These are phyloP conservation scores for Lichtheimia ornata DNA, from an alignment of 371 early-diverging fungal species.

Conservation along the genomic window DNA sequence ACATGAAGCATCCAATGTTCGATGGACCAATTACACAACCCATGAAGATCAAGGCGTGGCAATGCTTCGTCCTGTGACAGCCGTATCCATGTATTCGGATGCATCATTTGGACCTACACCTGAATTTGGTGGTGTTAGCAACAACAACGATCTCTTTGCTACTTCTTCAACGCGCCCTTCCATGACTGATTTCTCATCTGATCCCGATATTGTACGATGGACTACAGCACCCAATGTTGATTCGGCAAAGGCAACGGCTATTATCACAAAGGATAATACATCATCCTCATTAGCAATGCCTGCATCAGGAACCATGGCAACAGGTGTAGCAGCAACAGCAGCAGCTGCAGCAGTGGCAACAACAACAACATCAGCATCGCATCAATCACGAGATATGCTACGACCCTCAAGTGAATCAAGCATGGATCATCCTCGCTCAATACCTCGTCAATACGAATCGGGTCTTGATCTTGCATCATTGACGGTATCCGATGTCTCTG, in stretches of 20 bases:
- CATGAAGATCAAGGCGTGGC: conserved; percentile 19
- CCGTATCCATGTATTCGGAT: conserved; percentile 26
- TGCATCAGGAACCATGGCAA: conserved; percentile 3
- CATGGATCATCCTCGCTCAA: not conserved
- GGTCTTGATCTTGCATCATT: conserved; percentile 15
- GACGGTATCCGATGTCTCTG: conserved; percentile 1
- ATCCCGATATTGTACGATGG: conserved; percentile 41
- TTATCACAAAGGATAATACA: not conserved
- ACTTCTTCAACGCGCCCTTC: conserved; percentile 9
- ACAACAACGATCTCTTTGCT: conserved; percentile 7
- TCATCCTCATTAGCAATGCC: not conserved
- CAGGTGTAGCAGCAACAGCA: conserved; percentile 1
- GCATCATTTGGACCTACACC: conserved; percentile 7
- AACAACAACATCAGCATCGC: not conserved
- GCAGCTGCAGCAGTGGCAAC: not conserved
- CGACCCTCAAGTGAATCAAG: not conserved
- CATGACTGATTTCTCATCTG: conserved; percentile 27
- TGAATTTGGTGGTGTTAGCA: not conserved
- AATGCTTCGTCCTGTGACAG: conserved; percentile 16
- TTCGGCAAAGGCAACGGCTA: conserved; percentile 9
- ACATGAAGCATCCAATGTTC: conserved; percentile 17
- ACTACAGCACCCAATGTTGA: conserved; percentile 24
- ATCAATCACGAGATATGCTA: not conserved
- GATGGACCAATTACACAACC: conserved; percentile 29
- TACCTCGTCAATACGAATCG: conserved; percentile 11